A percentile compares a stretch with the other conserved stretches of the same genome.
Evolutionary conservation across 257 asterid species (phyloP).

Genomic region (Fraxinus americana): DNA sequence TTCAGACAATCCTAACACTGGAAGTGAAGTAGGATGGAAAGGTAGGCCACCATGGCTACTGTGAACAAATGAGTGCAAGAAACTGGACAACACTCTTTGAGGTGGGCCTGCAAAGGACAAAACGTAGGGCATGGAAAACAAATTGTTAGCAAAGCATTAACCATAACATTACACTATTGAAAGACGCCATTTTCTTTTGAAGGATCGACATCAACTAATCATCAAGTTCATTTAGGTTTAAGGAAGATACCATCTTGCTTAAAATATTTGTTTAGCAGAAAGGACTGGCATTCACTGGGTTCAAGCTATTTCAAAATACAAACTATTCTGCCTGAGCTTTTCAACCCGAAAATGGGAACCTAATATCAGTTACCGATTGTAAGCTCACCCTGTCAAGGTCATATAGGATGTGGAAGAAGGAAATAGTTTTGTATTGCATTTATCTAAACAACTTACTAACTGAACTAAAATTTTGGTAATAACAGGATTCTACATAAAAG

Average conservation of each 20-base stretch:
- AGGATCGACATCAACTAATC: not conserved
- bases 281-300: slow-evolving; percentile 5
- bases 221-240: slow-evolving; percentile 4
- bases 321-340: not conserved
- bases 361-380: not conserved
- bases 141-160: slow-evolving; percentile 25
- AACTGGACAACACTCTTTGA: slow-evolving; percentile 87
- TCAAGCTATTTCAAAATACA: not conserved
- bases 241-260: slow-evolving; percentile 5
- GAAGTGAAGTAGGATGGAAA: slow-evolving; percentile 83
- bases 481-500: not conserved
- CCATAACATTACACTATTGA: not conserved
- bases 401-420: not conserved
- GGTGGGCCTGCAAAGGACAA: slow-evolving; percentile 79
- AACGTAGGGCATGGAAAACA: slow-evolving; percentile 6
- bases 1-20: slow-evolving; percentile 87
- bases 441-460: not conserved
- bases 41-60: slow-evolving; percentile 76
- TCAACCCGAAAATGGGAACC: not conserved
- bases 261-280: slow-evolving; percentile 18
- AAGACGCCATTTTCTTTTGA: not conserved
- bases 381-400: not conserved
- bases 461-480: not conserved
- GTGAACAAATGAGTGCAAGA: slow-evolving; percentile 92
- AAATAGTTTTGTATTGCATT: not conserved